Evolutionary conservation across 2,329 filamentous ascomycete genomes (phyloP).

Genomic region (Colletotrichum karsti): DNA sequence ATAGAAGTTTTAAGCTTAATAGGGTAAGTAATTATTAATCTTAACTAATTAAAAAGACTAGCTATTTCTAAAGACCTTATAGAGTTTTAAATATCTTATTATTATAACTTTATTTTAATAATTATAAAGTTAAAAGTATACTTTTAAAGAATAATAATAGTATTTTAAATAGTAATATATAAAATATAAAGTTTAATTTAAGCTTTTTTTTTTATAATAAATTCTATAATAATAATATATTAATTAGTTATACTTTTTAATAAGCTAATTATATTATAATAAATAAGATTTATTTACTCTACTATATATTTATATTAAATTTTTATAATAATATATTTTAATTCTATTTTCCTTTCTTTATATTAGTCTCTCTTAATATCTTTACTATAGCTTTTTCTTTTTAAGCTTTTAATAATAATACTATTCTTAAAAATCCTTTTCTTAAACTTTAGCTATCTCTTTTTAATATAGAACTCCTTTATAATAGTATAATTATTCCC

Average conservation of each 20-base stretch:
- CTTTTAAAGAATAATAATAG: neutral
- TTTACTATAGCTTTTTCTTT: neutral
- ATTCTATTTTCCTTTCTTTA: neutral
- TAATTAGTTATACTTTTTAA: neutral
- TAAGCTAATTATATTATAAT: neutral
- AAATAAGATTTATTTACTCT: neutral
- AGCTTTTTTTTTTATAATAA: neutral
- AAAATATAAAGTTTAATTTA: neutral
- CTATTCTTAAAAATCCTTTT: neutral
- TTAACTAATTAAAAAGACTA: no score
- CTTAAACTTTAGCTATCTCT: neutral
- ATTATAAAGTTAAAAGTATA: neutral
- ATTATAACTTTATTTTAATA: neutral
- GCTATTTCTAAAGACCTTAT: neutral
- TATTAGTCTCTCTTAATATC: neutral
- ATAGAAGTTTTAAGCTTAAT: no score
- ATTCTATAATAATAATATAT: neutral
- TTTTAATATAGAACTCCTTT: neutral
- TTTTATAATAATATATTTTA: neutral
- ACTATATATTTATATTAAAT: neutral
- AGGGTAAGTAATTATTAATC: no score
- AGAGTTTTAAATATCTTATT: neutral
- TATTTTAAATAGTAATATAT: neutral
- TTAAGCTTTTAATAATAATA: no score
- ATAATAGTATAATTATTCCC: neutral